Evolutionary conservation across 2,329 filamentous ascomycete genomes (phyloP), one percentile per base, ranked within the genome.

Genomic region (Calonectria multiphialidica): DNA sequence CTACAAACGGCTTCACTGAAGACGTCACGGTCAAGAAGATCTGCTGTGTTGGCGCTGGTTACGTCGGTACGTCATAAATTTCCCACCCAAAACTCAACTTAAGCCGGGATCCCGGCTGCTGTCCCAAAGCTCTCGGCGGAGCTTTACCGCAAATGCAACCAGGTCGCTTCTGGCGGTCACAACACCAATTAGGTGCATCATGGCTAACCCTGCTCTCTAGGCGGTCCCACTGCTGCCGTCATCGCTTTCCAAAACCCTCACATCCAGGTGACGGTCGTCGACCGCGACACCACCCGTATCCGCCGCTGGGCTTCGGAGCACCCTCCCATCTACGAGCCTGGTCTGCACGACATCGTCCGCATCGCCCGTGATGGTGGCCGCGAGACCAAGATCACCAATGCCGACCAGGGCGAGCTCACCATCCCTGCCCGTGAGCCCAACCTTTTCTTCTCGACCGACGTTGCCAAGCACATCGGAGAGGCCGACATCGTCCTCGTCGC

Each of bases 321-420:
- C 74, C 89, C 95, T 18, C 94, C 94, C 50, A 94, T 96, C 73
- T 93, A 94, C 82, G 94, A 96, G 83, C 92, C 93, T 0, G 93
- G 92, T 13, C 87, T 96, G 30, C 85, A 88, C 66, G 89, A 94
- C 62, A 90, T 95, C 70, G 90, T 96, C 37, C 88, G 90, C 72
- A 86, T 91, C 59, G 89, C 91, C 64, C 89, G 92, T 66, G 90
- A 92, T 78, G 90, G 90, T 45, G 85, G 86, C 44, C 87, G 85
- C 70, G 81, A 84, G 50, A 87, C 84, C 73, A 76, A 78, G 47
- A 82, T 90, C 66, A 73, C 79, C 66, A 87, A 85, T 45, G 81
- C 84, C 23, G 57, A 62, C 7, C 80, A 82, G 28, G 81, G 76
- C 49, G 76, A 82, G 62, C 82, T 83, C 1, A 71, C 78, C 2